A percentile compares a stretch with the other conserved stretches of the same genome.
Conservation (phyloP, 148 eudicot species). For the Arctostaphylos glauca region DNA sequence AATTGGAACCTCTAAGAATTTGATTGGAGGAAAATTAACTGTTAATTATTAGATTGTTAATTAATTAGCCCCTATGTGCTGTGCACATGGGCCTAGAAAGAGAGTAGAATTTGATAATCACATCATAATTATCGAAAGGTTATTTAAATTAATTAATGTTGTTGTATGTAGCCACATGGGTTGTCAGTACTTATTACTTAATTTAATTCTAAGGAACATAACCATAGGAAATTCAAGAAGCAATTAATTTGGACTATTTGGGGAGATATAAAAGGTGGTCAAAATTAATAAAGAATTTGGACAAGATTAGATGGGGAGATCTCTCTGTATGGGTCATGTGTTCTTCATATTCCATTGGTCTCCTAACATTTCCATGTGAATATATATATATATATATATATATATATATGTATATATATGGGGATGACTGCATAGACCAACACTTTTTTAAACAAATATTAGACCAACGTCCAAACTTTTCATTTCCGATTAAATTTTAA, state of each 20-base stretch:
- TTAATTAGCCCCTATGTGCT: neutral
- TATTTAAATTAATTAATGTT: neutral
- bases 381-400: too few relatives aligned
- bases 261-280: neutral
- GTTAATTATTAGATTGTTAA: neutral
- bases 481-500: too few relatives aligned
- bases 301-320: neutral
- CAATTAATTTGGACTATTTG: neutral
- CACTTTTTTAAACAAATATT: too few relatives aligned
- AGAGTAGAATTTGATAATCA: neutral
- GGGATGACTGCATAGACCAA: too few relatives aligned
- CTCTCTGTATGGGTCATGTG: constrained; percentile 9
- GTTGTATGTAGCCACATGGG: constrained; percentile 37
- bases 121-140: neutral
- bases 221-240: constrained; percentile 2
- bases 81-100: constrained; percentile 17
- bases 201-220: constrained; percentile 1
- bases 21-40: neutral
- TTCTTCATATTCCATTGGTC: constrained; percentile 15
- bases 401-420: too few relatives aligned
- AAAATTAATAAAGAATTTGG: neutral
- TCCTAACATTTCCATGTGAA: constrained; percentile 17
- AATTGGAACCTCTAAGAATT: neutral
- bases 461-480: too few relatives aligned
- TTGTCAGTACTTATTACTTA: constrained; percentile 16